These are phyloP conservation scores for Buxus sempervirens DNA, from an alignment of 164 flowering plant species.

Conservation along the genomic window DNA sequence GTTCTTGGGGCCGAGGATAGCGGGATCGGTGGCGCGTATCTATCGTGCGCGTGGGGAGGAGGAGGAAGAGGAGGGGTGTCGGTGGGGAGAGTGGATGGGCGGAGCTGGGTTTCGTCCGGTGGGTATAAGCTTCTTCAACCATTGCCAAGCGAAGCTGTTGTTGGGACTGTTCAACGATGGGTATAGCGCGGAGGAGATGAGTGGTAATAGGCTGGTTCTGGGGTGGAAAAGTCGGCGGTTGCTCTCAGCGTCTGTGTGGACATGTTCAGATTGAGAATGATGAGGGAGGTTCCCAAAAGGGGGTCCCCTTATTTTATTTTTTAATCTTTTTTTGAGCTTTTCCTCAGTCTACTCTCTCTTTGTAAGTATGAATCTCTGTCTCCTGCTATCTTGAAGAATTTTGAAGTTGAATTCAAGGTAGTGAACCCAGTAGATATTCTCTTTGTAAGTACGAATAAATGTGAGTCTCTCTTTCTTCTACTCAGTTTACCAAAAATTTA, in stretches of 20 bases:
- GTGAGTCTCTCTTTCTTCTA: too few species aligned
- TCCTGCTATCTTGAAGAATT: too few species aligned
- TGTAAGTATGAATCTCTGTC: too few species aligned
- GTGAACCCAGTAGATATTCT: too few species aligned
- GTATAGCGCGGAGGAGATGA: slow-evolving; percentile 57
- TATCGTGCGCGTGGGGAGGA: slow-evolving; percentile 29
- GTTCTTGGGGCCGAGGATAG: slow-evolving; percentile 62
- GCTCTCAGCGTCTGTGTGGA: slow-evolving; percentile 74
- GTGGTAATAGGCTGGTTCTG: slow-evolving; percentile 43
- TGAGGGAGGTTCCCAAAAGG: too few species aligned
- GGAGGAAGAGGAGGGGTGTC: slow-evolving; percentile 18
- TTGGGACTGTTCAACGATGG: slow-evolving; percentile 73
- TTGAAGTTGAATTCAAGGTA: too few species aligned
- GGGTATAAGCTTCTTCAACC: slow-evolving; percentile 58
- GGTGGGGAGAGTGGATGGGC: slow-evolving; percentile 55
- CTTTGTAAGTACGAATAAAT: too few species aligned
- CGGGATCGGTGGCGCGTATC: slow-evolving; percentile 48
- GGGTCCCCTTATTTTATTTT: too few species aligned
- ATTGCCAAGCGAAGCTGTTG: slow-evolving; percentile 73
- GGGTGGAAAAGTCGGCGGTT: slow-evolving; percentile 71
- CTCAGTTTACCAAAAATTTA: too few species aligned
- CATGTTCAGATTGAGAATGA: slow-evolving; percentile 1
- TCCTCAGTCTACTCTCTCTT: too few species aligned
- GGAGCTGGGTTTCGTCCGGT: slow-evolving; percentile 41
- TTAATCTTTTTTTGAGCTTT: too few species aligned